Conservation (phyloP, 2,329 filamentous ascomycete species). For the Diplodia seriata region DNA sequence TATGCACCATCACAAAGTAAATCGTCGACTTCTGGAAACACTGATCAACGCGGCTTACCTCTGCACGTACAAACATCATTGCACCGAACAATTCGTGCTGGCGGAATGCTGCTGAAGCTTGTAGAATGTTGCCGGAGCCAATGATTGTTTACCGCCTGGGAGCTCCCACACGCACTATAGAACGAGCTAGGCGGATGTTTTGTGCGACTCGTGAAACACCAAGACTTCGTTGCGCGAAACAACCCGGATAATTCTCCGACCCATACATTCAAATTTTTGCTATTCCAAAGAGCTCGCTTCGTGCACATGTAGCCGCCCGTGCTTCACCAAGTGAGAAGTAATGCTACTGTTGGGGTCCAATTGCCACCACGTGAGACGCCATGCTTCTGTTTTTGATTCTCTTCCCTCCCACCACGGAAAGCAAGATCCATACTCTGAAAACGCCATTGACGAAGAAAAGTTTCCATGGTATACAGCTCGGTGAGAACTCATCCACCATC, state of each 20-base stretch:
- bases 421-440: neutral
- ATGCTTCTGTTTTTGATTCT: constrained; percentile 16
- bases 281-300: neutral
- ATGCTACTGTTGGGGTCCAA: neutral
- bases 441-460: constrained; percentile 2
- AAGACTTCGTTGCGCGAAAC: neutral
- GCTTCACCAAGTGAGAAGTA: neutral
- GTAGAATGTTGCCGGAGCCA: neutral
- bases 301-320: neutral
- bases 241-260: neutral
- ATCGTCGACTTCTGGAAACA: neutral
- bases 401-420: neutral
- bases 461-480: constrained; percentile 11
- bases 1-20: neutral
- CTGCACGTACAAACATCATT: neutral
- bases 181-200: neutral
- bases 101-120: neutral
- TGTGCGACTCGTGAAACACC: neutral
- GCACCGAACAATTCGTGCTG: too few relatives aligned
- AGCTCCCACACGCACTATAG: neutral
- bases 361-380: constrained; percentile 2
- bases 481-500: neutral
- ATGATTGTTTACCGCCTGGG: neutral
- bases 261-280: neutral
- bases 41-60: neutral